Base-by-base conservation (phyloP, 306 rosid genomes). In the Cicer yamashitae region DNA sequence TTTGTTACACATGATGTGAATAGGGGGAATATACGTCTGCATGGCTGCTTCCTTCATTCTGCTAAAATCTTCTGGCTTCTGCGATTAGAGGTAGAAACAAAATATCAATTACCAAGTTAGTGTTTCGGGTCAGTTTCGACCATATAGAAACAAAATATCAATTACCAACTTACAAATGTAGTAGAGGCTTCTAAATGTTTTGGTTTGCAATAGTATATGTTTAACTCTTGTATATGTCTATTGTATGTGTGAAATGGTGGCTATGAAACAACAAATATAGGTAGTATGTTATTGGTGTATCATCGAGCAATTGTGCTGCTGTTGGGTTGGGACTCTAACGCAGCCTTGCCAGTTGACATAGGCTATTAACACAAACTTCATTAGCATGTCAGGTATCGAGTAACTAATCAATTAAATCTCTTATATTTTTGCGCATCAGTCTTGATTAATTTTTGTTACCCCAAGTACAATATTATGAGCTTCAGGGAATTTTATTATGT, bases 81-180 rank as follows among this genome's bases (percentile, higher is more conserved):
- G 20, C 56, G 14, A 40, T 25, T 20, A 38, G 70, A 67, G 43
- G 20, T 45, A 52, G 77, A 73, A 45, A 34, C 61, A 67, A 77
- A 68, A 47, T 79, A 78, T 38, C 15, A 68, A 45, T 63, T 17
- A 20, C 64, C 18, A 15, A 60, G 65, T 58, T 61, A 53, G 40
- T 70, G 71, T 76, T 76, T 71, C 4, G 44, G 37, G 41, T n/a
- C n/a, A n/a, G n/a, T n/a, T n/a, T n/a, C n/a, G n/a, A n/a, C n/a
- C n/a, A n/a, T n/a, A n/a, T 45, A 52, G 77, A 73, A 45, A 34
- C 61, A 67, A 77, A 68, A 47, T 79, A 78, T 67, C 54, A 1
- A 41, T 47, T 59, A 75, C 37, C 37, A 30, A 4, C 37, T 30
- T 30, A 30, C 74, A 38, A 58, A 45, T 30, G 67, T 63, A 71